Base-by-base conservation (phyloP, 192 early-diverging fungal genomes). In the Lobosporangium transversale region DNA sequence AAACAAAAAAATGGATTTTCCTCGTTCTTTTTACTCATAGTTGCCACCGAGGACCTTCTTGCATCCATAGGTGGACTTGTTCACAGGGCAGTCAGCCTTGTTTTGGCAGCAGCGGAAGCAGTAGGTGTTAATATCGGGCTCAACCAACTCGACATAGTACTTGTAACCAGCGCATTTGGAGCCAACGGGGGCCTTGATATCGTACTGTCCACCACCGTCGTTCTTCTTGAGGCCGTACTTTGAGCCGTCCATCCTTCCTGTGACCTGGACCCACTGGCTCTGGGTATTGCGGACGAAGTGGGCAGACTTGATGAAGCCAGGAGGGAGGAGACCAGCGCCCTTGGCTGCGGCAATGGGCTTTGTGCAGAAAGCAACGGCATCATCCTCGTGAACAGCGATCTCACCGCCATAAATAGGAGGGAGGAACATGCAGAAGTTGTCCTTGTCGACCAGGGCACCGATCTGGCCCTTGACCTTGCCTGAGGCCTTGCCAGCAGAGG, bases 181-280 rank as follows among this genome's bases (percentile, higher is more conserved):
- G 35, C 80, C 80, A 5, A 52, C 49, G 36, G 86, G 83, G 27
- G 86, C 80, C 49, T 75, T 65, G 32, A 78, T 60, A 68, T 87
- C 86, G 42, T 76, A 81, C 57, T 87, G 83, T 36, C 85, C 86
- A 37, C 86, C 86, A 8, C 78, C 80, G 47, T 87, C 86, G 30
- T 52, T 70, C 18, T 48, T 30, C 36, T 58, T 58, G n/a, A 85
- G 49, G 24, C 70, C 78, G 11, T 63, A 82, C 36, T 75, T 79
- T 3, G 55, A 42, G 24, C 59, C 23, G 49, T 87, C 71, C 18
- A 87, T 85, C 32, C 67, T 68, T 14, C 86, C 86, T 42, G 86
- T 87, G 31, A 85, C 44, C 70, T 87, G 86, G n/a, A 85, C 82
- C 54, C 81, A 87, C 2, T 26, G 44, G 3, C 37, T 33, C n/a